Evolutionary conservation across 768 basidiomycete species (phyloP).

Genomic region (Phallus indusiatus): DNA sequence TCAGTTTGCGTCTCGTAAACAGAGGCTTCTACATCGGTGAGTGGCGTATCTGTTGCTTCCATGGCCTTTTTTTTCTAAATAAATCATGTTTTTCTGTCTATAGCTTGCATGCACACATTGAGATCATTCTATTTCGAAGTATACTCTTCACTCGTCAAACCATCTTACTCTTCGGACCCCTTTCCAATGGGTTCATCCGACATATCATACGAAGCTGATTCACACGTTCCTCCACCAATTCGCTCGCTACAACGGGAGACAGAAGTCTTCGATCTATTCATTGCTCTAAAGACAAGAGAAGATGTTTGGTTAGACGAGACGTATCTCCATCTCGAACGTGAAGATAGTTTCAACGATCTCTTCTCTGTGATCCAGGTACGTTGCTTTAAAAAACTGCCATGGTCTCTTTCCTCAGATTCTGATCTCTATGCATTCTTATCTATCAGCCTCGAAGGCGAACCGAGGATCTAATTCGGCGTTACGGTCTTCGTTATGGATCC

Average conservation of each 20-base stretch:
- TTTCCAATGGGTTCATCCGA: constrained; percentile 28
- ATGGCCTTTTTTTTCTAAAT: background rate
- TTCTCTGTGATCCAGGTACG: constrained; percentile 46
- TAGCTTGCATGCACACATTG: constrained; percentile 75
- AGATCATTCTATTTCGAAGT: constrained; percentile 64
- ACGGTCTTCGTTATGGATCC: constrained; percentile 32
- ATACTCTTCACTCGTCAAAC: constrained; percentile 52
- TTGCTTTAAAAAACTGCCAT: constrained; percentile 1
- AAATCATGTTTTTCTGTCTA: too few relatives aligned
- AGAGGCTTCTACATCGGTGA: constrained; percentile 58
- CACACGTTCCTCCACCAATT: constrained; percentile 17
- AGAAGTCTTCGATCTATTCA: constrained; percentile 67
- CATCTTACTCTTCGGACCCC: constrained; percentile 69
- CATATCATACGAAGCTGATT: background rate
- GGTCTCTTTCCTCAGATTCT: background rate
- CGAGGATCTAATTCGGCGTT: constrained; percentile 56
- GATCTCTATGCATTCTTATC: background rate
- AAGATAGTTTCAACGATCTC: constrained; percentile 69
- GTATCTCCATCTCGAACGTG: constrained; percentile 64
- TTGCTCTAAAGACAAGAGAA: constrained; percentile 69
- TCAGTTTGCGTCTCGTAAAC: constrained; percentile 54
- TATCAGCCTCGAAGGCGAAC: constrained; percentile 54
- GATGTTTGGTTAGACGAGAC: constrained; percentile 71
- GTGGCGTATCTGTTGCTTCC: constrained; percentile 6
- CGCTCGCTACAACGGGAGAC: constrained; percentile 63